phyloP scores from a whole-genome alignment of 768 basidiomycete species.

The Xerocomellus intermedius region DNA sequence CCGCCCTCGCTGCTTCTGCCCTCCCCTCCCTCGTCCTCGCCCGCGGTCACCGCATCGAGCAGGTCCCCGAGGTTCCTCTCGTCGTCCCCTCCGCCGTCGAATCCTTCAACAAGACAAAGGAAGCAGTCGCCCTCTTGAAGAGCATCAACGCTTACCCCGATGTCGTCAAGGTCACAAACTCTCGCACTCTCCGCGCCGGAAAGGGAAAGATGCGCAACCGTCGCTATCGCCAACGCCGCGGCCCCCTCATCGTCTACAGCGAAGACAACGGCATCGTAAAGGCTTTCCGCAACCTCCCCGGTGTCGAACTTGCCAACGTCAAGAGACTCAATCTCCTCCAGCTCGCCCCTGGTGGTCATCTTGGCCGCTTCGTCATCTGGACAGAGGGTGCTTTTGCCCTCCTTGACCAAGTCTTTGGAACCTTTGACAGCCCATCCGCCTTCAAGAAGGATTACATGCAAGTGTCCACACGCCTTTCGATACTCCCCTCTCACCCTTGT shows the following conservation, averaged over 20 bases:
- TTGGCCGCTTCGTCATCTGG: conserved; percentile 99
- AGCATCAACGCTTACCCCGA: conserved; percentile 85
- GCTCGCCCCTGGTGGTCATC: conserved; percentile 98
- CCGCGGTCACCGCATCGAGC: conserved; percentile 97
- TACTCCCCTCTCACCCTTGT: background rate
- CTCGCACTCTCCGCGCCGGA: conserved; percentile 93
- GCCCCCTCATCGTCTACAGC: conserved; percentile 95
- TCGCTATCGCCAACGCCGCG: conserved; percentile 94
- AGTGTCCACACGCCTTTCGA: conserved; percentile 23
- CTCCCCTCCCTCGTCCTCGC: conserved; percentile 96
- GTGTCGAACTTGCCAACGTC: conserved; percentile 96
- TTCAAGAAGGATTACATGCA: conserved; percentile 90
- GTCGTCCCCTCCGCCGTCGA: conserved; percentile 80
- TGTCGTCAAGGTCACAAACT: conserved; percentile 96
- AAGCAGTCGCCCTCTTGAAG: conserved; percentile 93
- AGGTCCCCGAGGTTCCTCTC: conserved; percentile 94
- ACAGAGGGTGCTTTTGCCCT: conserved; percentile 90
- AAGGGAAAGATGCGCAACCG: conserved; percentile 98
- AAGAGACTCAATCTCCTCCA: conserved; percentile 94
- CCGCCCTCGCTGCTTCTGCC: conserved; percentile 96
- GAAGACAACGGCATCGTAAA: conserved; percentile 97
- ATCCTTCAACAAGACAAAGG: conserved; percentile 93
- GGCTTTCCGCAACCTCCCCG: conserved; percentile 98
- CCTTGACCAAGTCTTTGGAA: conserved; percentile 95
- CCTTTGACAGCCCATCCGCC: conserved; percentile 81